phyloP scores from a whole-genome alignment of 768 basidiomycete species.

The Austroboletus festivus region DNA sequence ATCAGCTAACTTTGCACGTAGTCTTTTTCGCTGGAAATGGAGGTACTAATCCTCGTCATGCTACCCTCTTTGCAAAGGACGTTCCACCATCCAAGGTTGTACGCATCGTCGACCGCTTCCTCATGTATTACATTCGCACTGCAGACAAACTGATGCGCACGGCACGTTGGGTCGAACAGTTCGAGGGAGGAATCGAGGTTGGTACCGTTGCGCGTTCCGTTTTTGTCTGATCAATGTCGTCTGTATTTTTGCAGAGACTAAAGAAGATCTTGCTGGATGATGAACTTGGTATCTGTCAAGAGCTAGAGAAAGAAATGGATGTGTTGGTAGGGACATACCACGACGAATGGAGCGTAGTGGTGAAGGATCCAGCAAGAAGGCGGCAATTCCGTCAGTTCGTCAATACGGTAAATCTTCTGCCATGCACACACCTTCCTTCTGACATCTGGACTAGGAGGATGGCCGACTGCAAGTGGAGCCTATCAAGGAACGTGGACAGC shows the following conservation, averaged over 20 bases:
- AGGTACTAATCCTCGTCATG: slow-evolving; percentile 59
- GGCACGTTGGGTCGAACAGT: slow-evolving; percentile 68
- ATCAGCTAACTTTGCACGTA: not conserved
- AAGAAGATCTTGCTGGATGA: slow-evolving; percentile 64
- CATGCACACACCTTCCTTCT: not conserved
- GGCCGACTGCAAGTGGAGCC: slow-evolving; percentile 35
- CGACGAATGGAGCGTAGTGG: slow-evolving; percentile 69
- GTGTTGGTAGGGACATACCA: slow-evolving; percentile 61
- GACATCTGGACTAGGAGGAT: not conserved
- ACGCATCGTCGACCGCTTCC: slow-evolving; percentile 60
- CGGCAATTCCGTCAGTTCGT: slow-evolving; percentile 61
- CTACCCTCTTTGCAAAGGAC: slow-evolving; percentile 61
- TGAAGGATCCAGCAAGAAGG: slow-evolving; percentile 48
- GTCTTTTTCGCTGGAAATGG: slow-evolving; percentile 66
- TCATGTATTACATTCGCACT: slow-evolving; percentile 68
- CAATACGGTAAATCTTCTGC: slow-evolving; percentile 44
- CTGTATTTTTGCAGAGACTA: slow-evolving; percentile 42
- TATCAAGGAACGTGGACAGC: slow-evolving; percentile 59
- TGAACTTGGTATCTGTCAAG: slow-evolving; percentile 65
- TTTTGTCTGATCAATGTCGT: not conserved
- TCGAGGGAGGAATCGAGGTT: slow-evolving; percentile 69
- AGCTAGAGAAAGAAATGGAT: slow-evolving; percentile 66
- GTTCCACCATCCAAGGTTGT: slow-evolving; percentile 64
- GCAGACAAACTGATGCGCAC: slow-evolving; percentile 72
- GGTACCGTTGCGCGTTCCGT: not conserved